phyloP scores from a whole-genome alignment of 768 basidiomycete species.

The Psilocybe tampanensis region DNA sequence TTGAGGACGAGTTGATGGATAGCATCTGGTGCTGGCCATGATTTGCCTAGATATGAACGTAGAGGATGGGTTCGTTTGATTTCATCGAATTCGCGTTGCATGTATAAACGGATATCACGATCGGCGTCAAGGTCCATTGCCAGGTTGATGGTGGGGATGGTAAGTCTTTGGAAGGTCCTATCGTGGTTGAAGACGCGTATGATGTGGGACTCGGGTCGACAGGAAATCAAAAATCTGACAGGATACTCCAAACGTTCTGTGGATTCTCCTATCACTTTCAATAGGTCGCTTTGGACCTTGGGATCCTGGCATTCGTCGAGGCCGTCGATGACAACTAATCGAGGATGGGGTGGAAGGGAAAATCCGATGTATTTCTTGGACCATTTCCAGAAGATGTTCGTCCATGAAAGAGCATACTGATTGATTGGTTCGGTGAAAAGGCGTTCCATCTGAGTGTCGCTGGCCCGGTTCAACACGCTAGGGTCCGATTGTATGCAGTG shows the following conservation, averaged over 20 bases:
- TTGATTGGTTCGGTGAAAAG: conserved; percentile 15
- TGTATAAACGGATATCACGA: conserved; percentile 14
- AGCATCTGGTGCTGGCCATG: conserved; percentile 13
- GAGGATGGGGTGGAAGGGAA: background rate
- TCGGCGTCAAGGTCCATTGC: conserved; percentile 4
- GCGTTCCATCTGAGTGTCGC: conserved; percentile 8
- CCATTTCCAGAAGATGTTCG: background rate
- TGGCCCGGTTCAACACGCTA: conserved; percentile 9
- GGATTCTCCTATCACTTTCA: conserved; percentile 7
- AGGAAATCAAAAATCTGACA: conserved; percentile 19
- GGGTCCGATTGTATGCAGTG: conserved; percentile 9
- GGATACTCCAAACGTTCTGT: conserved; percentile 4
- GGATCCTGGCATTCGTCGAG: conserved; percentile 19
- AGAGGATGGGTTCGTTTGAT: conserved; percentile 13
- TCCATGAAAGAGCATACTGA: background rate
- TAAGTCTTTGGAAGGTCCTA: background rate
- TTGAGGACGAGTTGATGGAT: conserved; percentile 14
- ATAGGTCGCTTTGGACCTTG: conserved; percentile 5
- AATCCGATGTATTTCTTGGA: conserved; percentile 1
- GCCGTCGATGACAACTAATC: conserved; percentile 17
- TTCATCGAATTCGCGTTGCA: conserved; percentile 12
- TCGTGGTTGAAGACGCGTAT: conserved; percentile 8
- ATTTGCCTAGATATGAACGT: conserved; percentile 2
- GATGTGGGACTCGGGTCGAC: conserved; percentile 21
- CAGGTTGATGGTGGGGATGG: conserved; percentile 4